These are phyloP conservation scores for Fusarium chlamydosporum DNA, from an alignment of 2,329 filamentous ascomycete genomes.

Conservation along the genomic window DNA sequence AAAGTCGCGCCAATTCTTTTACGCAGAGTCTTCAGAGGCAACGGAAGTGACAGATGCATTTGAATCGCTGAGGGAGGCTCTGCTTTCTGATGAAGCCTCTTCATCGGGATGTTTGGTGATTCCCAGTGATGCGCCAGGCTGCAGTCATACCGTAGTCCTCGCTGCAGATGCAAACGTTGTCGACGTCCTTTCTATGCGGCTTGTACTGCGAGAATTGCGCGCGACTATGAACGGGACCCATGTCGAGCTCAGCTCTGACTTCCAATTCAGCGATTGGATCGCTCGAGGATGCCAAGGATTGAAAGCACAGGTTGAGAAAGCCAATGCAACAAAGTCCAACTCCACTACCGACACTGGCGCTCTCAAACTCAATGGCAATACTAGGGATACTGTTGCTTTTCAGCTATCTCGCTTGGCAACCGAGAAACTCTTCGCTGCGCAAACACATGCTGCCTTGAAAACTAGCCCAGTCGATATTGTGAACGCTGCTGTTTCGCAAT, in stretches of 20 bases:
- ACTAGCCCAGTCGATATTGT: constrained; percentile 11
- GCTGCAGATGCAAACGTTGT: constrained; percentile 19
- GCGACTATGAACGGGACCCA: constrained; percentile 2
- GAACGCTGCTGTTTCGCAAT: constrained; percentile 13
- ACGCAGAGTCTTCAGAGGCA: constrained; percentile 6
- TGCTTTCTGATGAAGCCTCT: neutral
- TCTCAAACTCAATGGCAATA: constrained; percentile 10
- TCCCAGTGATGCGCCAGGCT: constrained; percentile 10
- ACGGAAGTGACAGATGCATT: constrained; percentile 11
- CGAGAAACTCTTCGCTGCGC: constrained; percentile 8
- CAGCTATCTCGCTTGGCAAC: constrained; percentile 2
- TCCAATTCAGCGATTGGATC: constrained; percentile 10
- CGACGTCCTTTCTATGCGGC: constrained; percentile 12
- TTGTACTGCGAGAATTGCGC: constrained; percentile 10
- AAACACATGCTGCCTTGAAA: constrained; percentile 8
- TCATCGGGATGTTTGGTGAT: constrained; percentile 8
- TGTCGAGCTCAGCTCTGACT: constrained; percentile 8
- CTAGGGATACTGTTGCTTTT: neutral
- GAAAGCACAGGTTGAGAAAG: constrained; percentile 10
- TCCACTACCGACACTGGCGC: constrained; percentile 3
- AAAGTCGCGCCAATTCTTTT: constrained; percentile 13
- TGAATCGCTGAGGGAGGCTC: constrained; percentile 5
- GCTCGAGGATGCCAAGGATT: constrained; percentile 2
- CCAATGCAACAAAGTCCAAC: constrained; percentile 8
- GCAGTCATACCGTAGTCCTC: constrained; percentile 9